Percentiles rank a stretch among this genome's conserved stretches.
These are phyloP conservation scores for Ampelomyces quisqualis DNA, from an alignment of 2,329 filamentous ascomycete species.

Conservation along the genomic window DNA sequence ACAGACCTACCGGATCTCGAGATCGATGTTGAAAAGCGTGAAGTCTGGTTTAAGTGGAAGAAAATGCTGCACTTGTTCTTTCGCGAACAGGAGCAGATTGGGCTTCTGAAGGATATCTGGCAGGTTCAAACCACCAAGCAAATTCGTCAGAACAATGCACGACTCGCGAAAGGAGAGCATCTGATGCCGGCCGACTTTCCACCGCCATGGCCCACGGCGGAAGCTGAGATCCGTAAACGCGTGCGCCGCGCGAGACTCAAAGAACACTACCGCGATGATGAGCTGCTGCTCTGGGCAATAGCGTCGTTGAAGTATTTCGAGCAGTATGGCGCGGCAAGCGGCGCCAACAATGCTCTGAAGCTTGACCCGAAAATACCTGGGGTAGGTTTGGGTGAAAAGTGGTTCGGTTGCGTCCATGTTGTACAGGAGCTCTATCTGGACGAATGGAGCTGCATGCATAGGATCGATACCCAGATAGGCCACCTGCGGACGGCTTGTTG, in stretches of 20 bases:
- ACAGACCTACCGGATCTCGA: slow-evolving; percentile 28
- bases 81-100: slow-evolving; percentile 28
- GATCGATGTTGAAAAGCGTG: slow-evolving; percentile 21
- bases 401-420: slow-evolving; percentile 31
- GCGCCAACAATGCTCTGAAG: no score
- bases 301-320: slow-evolving; percentile 29
- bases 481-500: slow-evolving; percentile 7
- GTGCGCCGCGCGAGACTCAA: slow-evolving; percentile 28
- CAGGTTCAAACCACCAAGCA: slow-evolving; percentile 8
- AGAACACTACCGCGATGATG: slow-evolving; percentile 24
- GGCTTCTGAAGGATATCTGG: slow-evolving; percentile 11
- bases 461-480: slow-evolving; percentile 31
- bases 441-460: slow-evolving; percentile 38
- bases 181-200: slow-evolving; percentile 15
- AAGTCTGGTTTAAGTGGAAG: slow-evolving; percentile 32
- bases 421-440: slow-evolving; percentile 37
- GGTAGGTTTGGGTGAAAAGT: slow-evolving; percentile 33
- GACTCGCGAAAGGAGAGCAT: slow-evolving; percentile 18
- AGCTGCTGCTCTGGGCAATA: slow-evolving; percentile 37
- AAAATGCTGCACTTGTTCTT: slow-evolving; percentile 34
- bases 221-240: slow-evolving; percentile 22
- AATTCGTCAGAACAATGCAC: slow-evolving; percentile 13
- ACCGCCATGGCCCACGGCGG: slow-evolving; percentile 10
- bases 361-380: slow-evolving; percentile 32
- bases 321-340: slow-evolving; percentile 13